Base-by-base conservation (phyloP, 2,329 filamentous ascomycete genomes). In the Monilinia polystroma region DNA sequence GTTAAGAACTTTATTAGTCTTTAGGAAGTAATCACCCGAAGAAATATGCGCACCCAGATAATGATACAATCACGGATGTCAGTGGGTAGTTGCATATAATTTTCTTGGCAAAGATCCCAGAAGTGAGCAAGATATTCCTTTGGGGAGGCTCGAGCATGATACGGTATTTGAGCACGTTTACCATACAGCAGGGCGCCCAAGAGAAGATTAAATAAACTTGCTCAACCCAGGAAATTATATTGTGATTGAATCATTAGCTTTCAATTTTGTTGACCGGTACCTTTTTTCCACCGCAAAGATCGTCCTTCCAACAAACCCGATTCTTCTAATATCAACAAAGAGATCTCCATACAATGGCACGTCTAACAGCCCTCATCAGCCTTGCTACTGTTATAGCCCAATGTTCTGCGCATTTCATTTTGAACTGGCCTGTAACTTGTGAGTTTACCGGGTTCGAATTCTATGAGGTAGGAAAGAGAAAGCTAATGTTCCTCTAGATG, bases 321-420 rank as follows among this genome's bases (percentile, higher is more conserved):
- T 1, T 26, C 47, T 18, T 51, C 32, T 16, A 20, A 38, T 26
- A 41, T 41, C 16, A 52, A 32, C 49, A 63, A 55, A 55, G 49
- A 54, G 11, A 47, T 10, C n/a, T 14, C 26, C 29, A 62, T n/a
- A 62, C 41, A 35, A 66, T 66, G 65, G 59, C 65, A 29, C 65
- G 65, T 43, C 18, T 66, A 14, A 35, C 65, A 64, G 65, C 65
- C 26, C 51, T 66, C n/a, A 29, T 66, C 41, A 41, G 58, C 41
- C 56, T 72, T 18, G 62, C 62, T 45, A 60, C 70, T 45, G 59
- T 67, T 16, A 59, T 68, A n/a, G 43, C 66, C 55, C 68, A 70
- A 56, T 77, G 80, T 67, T 77, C 77, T 52, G 86, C 85, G 51
- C 86, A 88, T 76, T 87, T 87, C 79, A 76, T 78, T 43, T 78